Evolutionary conservation across 129 eudicot species (phyloP).

Genomic region (Oenanthe sinensis): DNA sequence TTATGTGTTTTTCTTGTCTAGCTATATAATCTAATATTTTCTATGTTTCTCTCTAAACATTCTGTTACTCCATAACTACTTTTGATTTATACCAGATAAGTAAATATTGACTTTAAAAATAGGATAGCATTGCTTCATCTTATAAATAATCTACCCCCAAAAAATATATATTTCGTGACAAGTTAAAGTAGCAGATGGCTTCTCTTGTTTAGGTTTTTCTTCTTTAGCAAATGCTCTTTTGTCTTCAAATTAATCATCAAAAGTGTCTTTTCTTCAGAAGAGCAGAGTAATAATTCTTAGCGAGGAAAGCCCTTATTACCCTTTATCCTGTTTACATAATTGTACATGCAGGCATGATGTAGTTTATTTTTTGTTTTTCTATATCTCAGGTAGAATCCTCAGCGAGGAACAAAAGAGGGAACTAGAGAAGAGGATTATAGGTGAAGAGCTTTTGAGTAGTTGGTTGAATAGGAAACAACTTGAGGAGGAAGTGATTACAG

Average conservation of each 20-base stretch:
- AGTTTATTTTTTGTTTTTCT: neutral
- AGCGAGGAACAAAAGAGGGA: neutral
- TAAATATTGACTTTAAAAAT: neutral
- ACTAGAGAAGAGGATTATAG: neutral
- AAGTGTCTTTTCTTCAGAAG: neutral
- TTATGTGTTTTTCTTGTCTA: too few species aligned
- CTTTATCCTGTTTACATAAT: neutral
- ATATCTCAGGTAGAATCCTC: neutral
- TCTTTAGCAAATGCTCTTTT: neutral
- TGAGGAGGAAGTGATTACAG: slow-evolving; percentile 1
- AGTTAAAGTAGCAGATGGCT: neutral
- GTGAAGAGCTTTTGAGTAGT: neutral
- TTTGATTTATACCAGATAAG: too few species aligned
- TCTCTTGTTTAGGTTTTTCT: too few species aligned
- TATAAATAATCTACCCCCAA: too few species aligned
- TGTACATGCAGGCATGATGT: neutral
- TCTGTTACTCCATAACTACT: neutral
- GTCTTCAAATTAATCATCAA: too few species aligned
- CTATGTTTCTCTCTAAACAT: too few species aligned
- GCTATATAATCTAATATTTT: too few species aligned
- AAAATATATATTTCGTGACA: neutral
- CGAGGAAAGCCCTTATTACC: neutral
- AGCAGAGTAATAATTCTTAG: neutral
- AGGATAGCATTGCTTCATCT: neutral
- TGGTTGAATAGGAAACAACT: neutral